phyloP scores from a whole-genome alignment of 2,329 filamentous ascomycete species.

The Arthrinium phaeospermum region DNA sequence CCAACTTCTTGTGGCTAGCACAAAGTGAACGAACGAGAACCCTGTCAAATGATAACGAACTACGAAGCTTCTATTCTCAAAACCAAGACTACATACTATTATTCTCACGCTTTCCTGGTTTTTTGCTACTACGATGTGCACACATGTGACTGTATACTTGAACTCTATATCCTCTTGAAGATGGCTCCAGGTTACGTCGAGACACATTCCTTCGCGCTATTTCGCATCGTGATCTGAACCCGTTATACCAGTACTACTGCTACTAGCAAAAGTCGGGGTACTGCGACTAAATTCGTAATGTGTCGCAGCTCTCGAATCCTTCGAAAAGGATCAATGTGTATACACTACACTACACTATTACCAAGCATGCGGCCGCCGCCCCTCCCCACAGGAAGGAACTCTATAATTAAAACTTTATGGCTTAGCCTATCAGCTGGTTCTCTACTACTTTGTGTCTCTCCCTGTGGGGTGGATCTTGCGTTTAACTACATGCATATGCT shows the following conservation, averaged over 20 bases:
- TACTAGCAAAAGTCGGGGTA: neutral
- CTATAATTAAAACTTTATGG: neutral
- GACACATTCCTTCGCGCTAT: neutral
- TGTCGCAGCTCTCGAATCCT: slow-evolving; percentile 1
- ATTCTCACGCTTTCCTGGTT: neutral
- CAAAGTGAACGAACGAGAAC: neutral
- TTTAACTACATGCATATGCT: neutral
- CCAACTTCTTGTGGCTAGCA: neutral
- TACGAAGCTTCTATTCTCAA: slow-evolving; percentile 11
- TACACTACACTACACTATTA: neutral
- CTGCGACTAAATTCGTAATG: neutral
- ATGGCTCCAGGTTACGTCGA: neutral
- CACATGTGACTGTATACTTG: neutral
- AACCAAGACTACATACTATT: neutral
- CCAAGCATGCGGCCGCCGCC: too few relatives aligned
- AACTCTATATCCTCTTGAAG: neutral
- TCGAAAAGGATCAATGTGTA: neutral
- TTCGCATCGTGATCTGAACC: neutral
- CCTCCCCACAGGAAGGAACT: slow-evolving; percentile 1
- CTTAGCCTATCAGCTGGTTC: neutral
- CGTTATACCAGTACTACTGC: neutral
- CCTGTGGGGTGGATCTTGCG: neutral
- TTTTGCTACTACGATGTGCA: neutral
- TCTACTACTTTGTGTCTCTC: neutral
- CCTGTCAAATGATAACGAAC: slow-evolving; percentile 7